Evolutionary conservation across 1,284 basidiomycete species (phyloP).

Genomic region (Pseudozyma flocculosa): DNA sequence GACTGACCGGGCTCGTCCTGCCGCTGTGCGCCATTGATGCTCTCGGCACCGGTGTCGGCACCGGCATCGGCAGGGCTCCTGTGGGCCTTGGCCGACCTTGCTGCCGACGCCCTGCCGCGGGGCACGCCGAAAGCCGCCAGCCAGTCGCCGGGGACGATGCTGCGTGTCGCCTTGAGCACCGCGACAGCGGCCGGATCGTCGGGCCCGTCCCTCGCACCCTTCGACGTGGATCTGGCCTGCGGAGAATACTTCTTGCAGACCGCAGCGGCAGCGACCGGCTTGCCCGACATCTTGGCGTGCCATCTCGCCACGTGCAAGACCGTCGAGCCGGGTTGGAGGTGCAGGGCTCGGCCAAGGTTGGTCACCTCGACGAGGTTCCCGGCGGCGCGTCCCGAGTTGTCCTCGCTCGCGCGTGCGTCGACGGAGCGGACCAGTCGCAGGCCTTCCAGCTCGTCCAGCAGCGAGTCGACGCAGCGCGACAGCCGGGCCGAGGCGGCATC

Average conservation of each 20-base stretch:
- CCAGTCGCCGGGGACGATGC: slow-evolving; percentile 20
- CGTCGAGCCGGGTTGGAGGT: slow-evolving; percentile 26
- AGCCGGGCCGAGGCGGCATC: slow-evolving; percentile 22
- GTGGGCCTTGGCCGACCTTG: too few relatives aligned
- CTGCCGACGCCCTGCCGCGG: background rate
- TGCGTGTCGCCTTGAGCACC: slow-evolving; percentile 27
- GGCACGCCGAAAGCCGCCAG: slow-evolving; percentile 29
- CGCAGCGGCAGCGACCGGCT: slow-evolving; percentile 1
- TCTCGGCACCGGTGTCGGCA: too few relatives aligned
- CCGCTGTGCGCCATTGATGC: too few relatives aligned
- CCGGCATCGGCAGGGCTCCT: too few relatives aligned
- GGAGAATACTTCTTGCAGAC: background rate
- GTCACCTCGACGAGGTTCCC: slow-evolving; percentile 6
- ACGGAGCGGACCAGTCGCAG: slow-evolving; percentile 10
- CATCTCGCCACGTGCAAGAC: slow-evolving; percentile 29
- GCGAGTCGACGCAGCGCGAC: slow-evolving; percentile 13
- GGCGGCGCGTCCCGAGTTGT: too few relatives aligned
- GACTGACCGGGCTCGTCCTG: too few relatives aligned
- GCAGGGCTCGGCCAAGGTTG: slow-evolving; percentile 24
- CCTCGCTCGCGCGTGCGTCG: too few relatives aligned
- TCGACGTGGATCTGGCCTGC: background rate
- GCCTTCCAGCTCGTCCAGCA: slow-evolving; percentile 15
- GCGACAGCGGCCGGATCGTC: slow-evolving; percentile 4
- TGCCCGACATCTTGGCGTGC: slow-evolving; percentile 9
- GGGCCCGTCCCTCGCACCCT: background rate